Evolutionary conservation across 2,329 filamentous ascomycete species (phyloP).

Genomic region (Leptographium wingfieldii): DNA sequence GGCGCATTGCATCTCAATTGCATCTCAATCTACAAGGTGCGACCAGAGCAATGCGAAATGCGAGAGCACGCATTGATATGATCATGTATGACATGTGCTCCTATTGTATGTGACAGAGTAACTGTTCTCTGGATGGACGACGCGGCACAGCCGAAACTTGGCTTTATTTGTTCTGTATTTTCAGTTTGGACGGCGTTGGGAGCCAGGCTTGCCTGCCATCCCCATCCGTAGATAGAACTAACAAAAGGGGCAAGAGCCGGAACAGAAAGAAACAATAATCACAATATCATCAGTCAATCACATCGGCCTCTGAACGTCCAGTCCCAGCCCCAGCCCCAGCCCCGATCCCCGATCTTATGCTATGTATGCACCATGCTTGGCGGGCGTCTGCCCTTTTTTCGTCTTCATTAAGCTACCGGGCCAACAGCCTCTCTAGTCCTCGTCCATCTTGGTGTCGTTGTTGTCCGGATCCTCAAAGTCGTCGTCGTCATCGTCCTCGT

Average conservation of each 20-base stretch:
- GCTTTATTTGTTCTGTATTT: neutral
- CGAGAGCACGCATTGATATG: neutral
- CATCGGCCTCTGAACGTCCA: neutral
- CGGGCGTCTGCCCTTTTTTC: neutral
- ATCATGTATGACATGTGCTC: too few species aligned
- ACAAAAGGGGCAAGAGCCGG: neutral
- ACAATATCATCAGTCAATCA: neutral
- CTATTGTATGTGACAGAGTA: neutral
- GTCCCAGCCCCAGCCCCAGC: neutral
- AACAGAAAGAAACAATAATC: neutral
- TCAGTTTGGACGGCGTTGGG: neutral
- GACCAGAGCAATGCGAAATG: neutral
- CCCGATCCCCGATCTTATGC: neutral
- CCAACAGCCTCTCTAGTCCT: constrained; percentile 24
- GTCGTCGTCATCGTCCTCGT: constrained; percentile 67
- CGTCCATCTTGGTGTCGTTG: constrained; percentile 61
- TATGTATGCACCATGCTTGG: neutral
- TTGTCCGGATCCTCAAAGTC: constrained; percentile 53
- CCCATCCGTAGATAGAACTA: neutral
- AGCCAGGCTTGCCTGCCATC: neutral
- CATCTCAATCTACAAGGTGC: too few species aligned
- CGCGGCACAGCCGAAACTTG: neutral
- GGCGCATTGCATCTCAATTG: too few species aligned
- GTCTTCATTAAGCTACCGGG: neutral
- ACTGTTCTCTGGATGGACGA: neutral